Evolutionary conservation across 805 yeast species (phyloP), one percentile per base, ranked within the genome.

Genomic region (Wickerhamiella nectarea): DNA sequence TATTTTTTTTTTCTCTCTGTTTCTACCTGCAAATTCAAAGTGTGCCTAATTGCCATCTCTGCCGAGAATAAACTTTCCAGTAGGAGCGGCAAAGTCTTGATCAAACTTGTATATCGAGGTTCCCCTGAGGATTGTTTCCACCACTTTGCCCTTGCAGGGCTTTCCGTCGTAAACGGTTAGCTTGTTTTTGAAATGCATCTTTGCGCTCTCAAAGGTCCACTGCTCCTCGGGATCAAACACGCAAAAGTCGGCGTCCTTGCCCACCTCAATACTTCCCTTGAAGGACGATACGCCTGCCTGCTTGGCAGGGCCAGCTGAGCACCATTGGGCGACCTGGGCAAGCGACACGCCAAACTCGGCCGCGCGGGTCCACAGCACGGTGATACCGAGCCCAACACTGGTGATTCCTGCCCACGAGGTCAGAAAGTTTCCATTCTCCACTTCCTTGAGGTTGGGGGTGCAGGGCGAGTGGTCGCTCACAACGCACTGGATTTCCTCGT

Each of bases 381-480:
- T 82, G 38, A 87, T 68, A 0, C 96, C 96, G 34, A 89, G 73
- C 0, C 97, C 97, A 25, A 87, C 93, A 1, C 94, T 82, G 1
- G 94, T 71, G 34, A 87, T 85, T 8, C 97, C 97, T 28, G 96
- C 97, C 97, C 97, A 87, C 2, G 96, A 94, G 28, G 78, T 72
- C 53, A 87, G 75, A 59, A 87, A 87, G 58, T 87, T 94, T 34
- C 95, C 95, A 47, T 74, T 69, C 9, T 75, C 79, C 42, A 85
- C 67, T 18, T 83, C 81, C 61, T 87, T 87, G 55, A 87, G 67
- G 48, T 84, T 84, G 0, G 96, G 94, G 0, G 95, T 84, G 63
- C 97, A 87, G 2, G 96, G 97, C 3, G 95, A 83, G 62, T 87
- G 97, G 60, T 87, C 97, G 10, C 94, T 81, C 6, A 89, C 96